A percentile compares a stretch with the other conserved stretches of the same genome.
Evolutionary conservation across 169 alveolate species (phyloP).

Genomic region (Plasmodium inui): DNA sequence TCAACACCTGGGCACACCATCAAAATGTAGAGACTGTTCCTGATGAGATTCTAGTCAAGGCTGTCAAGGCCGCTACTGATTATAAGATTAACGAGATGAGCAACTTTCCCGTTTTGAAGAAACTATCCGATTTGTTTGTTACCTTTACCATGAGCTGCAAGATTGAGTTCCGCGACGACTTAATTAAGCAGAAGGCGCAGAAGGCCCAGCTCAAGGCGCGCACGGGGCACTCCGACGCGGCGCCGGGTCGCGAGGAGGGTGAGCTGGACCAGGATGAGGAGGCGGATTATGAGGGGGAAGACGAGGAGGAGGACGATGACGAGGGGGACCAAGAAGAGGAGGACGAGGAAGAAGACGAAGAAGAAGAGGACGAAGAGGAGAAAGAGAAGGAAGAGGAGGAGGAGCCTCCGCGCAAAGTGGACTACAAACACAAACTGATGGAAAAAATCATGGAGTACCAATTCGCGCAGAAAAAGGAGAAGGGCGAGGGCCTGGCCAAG

Average conservation of each 20-base stretch:
- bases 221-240: neutral
- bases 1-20: conserved; percentile 87
- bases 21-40: conserved; percentile 82
- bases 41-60: conserved; percentile 76
- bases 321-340: neutral
- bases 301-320: neutral
- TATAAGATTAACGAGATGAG: conserved; percentile 23
- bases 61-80: conserved; percentile 72
- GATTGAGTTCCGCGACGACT: conserved; percentile 77
- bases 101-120: conserved; percentile 67
- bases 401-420: neutral
- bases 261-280: conserved; percentile 39
- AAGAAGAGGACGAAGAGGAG: neutral
- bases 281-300: conserved; percentile 13
- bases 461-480: neutral
- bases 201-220: neutral
- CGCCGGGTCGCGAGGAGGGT: neutral
- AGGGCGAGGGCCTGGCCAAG: neutral
- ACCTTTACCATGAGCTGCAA: conserved; percentile 84
- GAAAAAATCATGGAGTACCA: conserved; percentile 33
- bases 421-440: neutral
- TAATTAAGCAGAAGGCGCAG: conserved; percentile 42
- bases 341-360: neutral
- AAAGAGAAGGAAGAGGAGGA: neutral
- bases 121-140: conserved; percentile 68